Conservation (phyloP, 768 basidiomycete species). For the Thelephora aurantiotincta region DNA sequence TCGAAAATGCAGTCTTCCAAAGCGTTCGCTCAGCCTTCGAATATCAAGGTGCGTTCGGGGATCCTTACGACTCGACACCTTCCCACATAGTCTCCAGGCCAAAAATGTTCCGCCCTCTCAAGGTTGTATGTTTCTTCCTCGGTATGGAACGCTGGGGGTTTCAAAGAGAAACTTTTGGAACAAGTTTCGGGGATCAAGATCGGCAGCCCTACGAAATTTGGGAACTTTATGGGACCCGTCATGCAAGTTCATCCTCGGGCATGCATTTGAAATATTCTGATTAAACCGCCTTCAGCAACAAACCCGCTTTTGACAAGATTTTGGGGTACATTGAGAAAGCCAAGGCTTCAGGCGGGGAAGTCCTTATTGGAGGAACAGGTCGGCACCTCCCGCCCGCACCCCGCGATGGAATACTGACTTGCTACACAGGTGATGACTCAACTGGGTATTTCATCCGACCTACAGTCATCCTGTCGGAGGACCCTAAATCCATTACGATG, state of each 20-base stretch:
- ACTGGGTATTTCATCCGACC: constrained; percentile 91
- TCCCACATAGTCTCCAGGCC: constrained; percentile 32
- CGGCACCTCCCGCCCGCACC: constrained; percentile 7
- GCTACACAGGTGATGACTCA: constrained; percentile 60
- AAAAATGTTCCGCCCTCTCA: constrained; percentile 94
- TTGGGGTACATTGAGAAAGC: constrained; percentile 74
- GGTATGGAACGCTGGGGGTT: constrained; percentile 64
- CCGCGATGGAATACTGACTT: not conserved
- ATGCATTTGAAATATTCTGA: not conserved
- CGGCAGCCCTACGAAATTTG: constrained; percentile 61
- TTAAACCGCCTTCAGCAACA: constrained; percentile 33
- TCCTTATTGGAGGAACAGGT: constrained; percentile 79
- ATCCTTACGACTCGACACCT: not conserved
- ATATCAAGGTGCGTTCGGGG: constrained; percentile 58
- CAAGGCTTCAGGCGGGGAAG: constrained; percentile 77
- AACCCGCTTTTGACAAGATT: constrained; percentile 83
- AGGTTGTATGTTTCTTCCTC: constrained; percentile 82
- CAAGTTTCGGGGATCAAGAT: constrained; percentile 80
- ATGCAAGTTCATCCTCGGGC: constrained; percentile 38
- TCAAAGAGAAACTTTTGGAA: constrained; percentile 63
- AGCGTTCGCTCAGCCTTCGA: constrained; percentile 84
- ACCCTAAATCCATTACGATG: constrained; percentile 83
- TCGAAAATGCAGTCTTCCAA: constrained; percentile 84
- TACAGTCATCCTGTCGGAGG: constrained; percentile 85
- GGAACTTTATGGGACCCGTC: constrained; percentile 91